Evolutionary conservation across 1,284 basidiomycete species (phyloP).

Genomic region (Inonotus obliquus): DNA sequence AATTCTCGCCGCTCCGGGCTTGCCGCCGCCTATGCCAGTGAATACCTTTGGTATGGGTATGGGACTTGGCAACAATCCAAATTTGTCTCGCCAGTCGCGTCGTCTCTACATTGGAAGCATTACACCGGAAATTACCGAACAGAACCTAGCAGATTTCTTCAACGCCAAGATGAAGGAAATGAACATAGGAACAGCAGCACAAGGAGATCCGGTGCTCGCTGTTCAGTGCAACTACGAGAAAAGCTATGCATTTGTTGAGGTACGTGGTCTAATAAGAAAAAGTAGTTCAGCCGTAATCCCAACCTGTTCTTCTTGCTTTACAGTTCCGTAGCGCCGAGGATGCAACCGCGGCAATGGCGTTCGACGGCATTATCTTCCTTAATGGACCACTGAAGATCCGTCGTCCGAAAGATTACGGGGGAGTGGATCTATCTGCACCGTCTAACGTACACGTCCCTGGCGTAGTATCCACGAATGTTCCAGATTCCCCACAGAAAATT

Average conservation of each 20-base stretch:
- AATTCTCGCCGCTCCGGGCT: constrained; percentile 71
- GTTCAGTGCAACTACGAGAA: constrained; percentile 98
- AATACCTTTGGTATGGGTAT: constrained; percentile 81
- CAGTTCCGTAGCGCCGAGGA: constrained; percentile 97
- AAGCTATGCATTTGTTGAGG: constrained; percentile 96
- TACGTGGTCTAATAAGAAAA: constrained; percentile 31
- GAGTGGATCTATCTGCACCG: constrained; percentile 53
- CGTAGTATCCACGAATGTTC: constrained; percentile 93
- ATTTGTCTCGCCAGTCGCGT: constrained; percentile 87
- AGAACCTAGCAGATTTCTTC: constrained; percentile 89
- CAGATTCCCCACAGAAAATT: constrained; percentile 96
- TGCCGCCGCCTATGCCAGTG: constrained; percentile 79
- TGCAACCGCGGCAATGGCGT: constrained; percentile 92
- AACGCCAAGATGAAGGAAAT: constrained; percentile 94
- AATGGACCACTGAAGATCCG: constrained; percentile 91
- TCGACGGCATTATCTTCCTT: constrained; percentile 95
- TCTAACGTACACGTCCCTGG: constrained; percentile 83
- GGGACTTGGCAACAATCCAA: constrained; percentile 63
- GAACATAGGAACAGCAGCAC: constrained; percentile 75
- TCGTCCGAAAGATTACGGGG: constrained; percentile 94
- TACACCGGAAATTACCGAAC: constrained; percentile 87
- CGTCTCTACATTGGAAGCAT: constrained; percentile 96
- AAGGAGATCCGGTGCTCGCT: constrained; percentile 85
- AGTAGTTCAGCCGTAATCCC: not conserved
- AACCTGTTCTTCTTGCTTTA: constrained; percentile 12